Evolutionary conservation across 345 rosid species (phyloP).

Genomic region (Pelargonium nanum): DNA sequence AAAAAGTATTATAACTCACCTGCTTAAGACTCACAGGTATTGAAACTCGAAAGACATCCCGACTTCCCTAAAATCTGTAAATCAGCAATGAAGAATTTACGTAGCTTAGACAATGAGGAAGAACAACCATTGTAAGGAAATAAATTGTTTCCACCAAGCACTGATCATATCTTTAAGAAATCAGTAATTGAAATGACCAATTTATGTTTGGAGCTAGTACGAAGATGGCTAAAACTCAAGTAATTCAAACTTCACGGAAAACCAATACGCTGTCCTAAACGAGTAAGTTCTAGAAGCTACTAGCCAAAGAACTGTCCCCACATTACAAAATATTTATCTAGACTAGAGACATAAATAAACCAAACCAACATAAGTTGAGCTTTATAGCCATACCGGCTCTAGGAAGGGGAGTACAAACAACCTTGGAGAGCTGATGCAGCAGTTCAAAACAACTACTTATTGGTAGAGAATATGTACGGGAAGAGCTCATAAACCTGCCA

Average conservation of each 20-base stretch:
- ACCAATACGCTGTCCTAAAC: background rate
- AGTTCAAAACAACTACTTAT: constrained; percentile 28
- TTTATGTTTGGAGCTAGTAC: background rate
- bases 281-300: background rate
- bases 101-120: constrained; percentile 14
- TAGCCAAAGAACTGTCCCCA: too few relatives aligned
- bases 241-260: background rate
- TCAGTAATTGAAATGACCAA: background rate
- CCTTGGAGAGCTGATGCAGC: constrained; percentile 29
- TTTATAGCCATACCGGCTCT: background rate
- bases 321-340: background rate
- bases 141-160: too few relatives aligned
- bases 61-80: constrained; percentile 33
- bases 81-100: constrained; percentile 25
- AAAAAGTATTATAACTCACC: constrained; percentile 11
- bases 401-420: background rate
- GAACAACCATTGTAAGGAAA: background rate
- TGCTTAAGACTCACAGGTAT: constrained; percentile 21
- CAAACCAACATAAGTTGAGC: background rate
- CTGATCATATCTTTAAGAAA: too few relatives aligned
- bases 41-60: constrained; percentile 23
- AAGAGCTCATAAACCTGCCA: constrained; percentile 34
- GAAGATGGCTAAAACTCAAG: background rate
- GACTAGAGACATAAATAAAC: background rate
- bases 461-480: constrained; percentile 20